phyloP scores from a whole-genome alignment of 306 rosid genomes.

The Acacia melanoxylon region DNA sequence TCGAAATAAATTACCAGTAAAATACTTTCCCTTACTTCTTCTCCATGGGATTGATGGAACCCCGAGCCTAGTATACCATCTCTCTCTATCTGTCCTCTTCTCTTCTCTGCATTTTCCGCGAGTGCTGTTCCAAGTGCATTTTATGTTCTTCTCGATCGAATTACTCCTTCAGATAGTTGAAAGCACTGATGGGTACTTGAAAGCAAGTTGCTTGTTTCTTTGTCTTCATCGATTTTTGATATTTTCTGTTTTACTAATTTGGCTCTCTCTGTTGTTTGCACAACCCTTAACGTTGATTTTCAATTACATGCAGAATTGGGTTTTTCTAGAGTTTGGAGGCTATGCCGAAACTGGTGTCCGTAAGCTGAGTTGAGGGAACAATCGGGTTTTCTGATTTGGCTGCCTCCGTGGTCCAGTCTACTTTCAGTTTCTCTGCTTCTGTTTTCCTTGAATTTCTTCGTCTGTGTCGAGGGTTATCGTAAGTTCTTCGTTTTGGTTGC shows the following conservation, averaged over 20 bases:
- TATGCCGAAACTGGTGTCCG: constrained; percentile 16
- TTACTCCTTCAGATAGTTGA: constrained; percentile 33
- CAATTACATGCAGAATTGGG: constrained; percentile 32
- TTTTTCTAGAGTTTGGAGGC: not conserved
- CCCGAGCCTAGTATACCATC: not conserved
- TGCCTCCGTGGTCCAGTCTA: not conserved
- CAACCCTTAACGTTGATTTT: constrained; percentile 27
- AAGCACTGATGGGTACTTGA: constrained; percentile 20
- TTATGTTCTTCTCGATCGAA: constrained; percentile 36
- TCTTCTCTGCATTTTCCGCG: constrained; percentile 33
- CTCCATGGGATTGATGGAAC: not conserved
- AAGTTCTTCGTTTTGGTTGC: constrained; percentile 3
- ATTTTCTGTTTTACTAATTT: not conserved
- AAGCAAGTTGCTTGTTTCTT: constrained; percentile 27
- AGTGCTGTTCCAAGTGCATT: constrained; percentile 17
- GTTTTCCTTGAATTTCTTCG: constrained; percentile 24
- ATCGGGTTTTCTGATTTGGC: not conserved
- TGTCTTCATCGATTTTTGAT: constrained; percentile 2
- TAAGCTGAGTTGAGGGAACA: constrained; percentile 3
- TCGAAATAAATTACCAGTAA: not conserved
- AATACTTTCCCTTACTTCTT: constrained; percentile 9
- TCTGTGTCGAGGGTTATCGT: constrained; percentile 27
- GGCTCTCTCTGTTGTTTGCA: not conserved
- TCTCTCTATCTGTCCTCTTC: not conserved
- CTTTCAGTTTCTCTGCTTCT: constrained; percentile 14